Base-by-base conservation (phyloP, 2,329 filamentous ascomycete genomes). In the Esteya vermicola region DNA sequence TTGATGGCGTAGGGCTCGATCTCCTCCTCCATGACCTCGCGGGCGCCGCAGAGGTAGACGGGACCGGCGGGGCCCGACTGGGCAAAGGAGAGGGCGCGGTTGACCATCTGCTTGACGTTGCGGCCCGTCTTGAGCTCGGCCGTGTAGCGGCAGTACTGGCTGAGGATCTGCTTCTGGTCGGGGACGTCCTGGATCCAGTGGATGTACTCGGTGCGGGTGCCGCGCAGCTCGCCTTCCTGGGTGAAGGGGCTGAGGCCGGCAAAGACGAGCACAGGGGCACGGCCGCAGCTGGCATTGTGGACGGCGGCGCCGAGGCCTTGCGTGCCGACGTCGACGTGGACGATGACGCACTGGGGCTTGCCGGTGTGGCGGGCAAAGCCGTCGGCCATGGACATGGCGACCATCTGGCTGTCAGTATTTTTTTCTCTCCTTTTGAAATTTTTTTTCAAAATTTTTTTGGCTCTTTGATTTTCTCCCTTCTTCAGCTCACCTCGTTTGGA, bases 31-130 rank as follows among this genome's bases (percentile, higher is more conserved):
- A 93, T 84, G 1, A 85, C 75, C 57, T 93, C 85, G 47, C 85
- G 67, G 1, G 83, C 80, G 1, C 81, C 84, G 41, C 71, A 75
- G 4, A 93, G 63, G 50, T 93, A 93, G 1, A 86, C 83, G 0
- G 85, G 85, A 0, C 85, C 85, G 46, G 78, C 70, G 0, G 85
- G 85, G 39, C 80, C 79, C 22, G 77, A 84, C 36, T 64, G 81
- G 0, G 85, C 84, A 52, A 91, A 93, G 49, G 85, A 83, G 41
- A 93, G 57, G 0, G 85, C 85, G 2, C 85, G 78, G 53, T 85
- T 85, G 44, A 93, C 82, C 61, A 93, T 78, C 62, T 93, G 85
- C 65, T 93, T 93, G 44, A 93, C 75, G 52, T 93, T 93, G 53
- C 73, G 73, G 14, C 84, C 85, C 3, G 81, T 80, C 62, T 86